A percentile compares a stretch with the other conserved stretches of the same genome.
These are phyloP conservation scores for Ceratocystis variospora DNA, from an alignment of 2,329 filamentous ascomycete genomes.

Conservation along the genomic window DNA sequence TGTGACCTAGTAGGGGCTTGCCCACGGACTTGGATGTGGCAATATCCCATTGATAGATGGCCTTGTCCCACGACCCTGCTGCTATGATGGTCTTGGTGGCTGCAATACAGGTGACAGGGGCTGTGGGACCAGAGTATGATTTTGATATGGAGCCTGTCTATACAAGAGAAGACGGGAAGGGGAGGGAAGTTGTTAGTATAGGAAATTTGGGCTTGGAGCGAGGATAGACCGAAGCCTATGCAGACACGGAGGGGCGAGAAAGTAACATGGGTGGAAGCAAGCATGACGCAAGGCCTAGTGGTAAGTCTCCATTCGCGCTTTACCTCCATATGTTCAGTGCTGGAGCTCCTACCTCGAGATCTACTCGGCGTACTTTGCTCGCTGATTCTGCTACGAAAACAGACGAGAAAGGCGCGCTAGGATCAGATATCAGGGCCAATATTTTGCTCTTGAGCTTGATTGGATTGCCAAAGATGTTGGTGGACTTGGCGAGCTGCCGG, in stretches of 20 bases:
- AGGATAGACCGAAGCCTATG: not conserved
- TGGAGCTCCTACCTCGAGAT: constrained; percentile 49
- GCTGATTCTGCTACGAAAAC: constrained; percentile 78
- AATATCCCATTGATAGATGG: constrained; percentile 72
- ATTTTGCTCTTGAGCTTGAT: constrained; percentile 76
- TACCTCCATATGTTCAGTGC: not conserved
- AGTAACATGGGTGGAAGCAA: not conserved
- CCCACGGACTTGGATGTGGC: constrained; percentile 36
- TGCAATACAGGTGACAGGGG: constrained; percentile 67
- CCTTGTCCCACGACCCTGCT: constrained; percentile 90
- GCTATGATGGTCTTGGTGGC: constrained; percentile 54
- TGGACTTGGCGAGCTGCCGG: constrained; percentile 54
- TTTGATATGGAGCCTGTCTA: constrained; percentile 18
- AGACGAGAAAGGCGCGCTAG: constrained; percentile 40
- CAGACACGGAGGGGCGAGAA: too few species aligned
- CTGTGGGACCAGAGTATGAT: constrained; percentile 57
- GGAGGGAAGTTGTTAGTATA: not conserved
- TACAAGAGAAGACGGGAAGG: not conserved
- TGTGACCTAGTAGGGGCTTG: constrained; percentile 59
- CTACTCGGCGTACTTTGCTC: constrained; percentile 61
- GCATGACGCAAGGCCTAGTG: too few species aligned
- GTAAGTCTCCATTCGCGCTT: too few species aligned
- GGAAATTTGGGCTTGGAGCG: not conserved
- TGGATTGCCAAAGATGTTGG: constrained; percentile 70
- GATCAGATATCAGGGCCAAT: constrained; percentile 57